Evolutionary conservation across 371 early-diverging fungal genomes (phyloP).

Genomic region (Parasitella parasitica): DNA sequence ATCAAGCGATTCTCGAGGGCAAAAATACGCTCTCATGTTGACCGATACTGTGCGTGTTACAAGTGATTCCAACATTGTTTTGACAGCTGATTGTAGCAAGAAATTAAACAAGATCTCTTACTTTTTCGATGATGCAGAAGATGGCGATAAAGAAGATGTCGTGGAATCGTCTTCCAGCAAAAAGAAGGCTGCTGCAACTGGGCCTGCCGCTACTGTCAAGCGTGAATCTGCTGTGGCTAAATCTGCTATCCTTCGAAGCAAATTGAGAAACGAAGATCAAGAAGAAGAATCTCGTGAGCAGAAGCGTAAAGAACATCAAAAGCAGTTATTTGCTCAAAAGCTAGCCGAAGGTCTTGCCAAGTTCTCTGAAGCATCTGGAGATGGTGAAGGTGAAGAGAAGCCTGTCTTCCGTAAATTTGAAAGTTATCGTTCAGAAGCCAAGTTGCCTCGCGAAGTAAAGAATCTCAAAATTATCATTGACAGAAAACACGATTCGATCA

Average conservation of each 20-base stretch:
- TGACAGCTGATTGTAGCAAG: constrained; percentile 76
- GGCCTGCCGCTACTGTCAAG: constrained; percentile 9
- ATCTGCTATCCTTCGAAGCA: constrained; percentile 82
- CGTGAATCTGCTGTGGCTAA: constrained; percentile 41
- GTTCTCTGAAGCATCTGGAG: constrained; percentile 69
- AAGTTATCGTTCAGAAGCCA: constrained; percentile 89
- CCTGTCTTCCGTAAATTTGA: constrained; percentile 85
- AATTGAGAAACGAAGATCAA: constrained; percentile 84
- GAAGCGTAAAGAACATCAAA: constrained; percentile 85
- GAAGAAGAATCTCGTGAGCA: constrained; percentile 81
- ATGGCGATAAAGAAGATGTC: constrained; percentile 42
- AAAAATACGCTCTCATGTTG: constrained; percentile 80
- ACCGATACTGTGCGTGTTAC: constrained; percentile 83
- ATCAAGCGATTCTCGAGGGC: constrained; percentile 63
- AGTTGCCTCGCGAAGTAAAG: constrained; percentile 76
- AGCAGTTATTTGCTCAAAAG: constrained; percentile 73
- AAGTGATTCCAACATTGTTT: constrained; percentile 54
- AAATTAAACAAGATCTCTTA: constrained; percentile 76
- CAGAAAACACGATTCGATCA: constrained; percentile 81
- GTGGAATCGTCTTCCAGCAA: constrained; percentile 5
- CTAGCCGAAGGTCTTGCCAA: constrained; percentile 79
- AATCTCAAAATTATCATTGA: constrained; percentile 91
- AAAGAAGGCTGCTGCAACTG: constrained; percentile 15
- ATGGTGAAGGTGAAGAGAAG: constrained; percentile 64
- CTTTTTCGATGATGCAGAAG: constrained; percentile 69